Conservation (phyloP, 148 eudicot genomes). For the Rhododendron vialii region DNA sequence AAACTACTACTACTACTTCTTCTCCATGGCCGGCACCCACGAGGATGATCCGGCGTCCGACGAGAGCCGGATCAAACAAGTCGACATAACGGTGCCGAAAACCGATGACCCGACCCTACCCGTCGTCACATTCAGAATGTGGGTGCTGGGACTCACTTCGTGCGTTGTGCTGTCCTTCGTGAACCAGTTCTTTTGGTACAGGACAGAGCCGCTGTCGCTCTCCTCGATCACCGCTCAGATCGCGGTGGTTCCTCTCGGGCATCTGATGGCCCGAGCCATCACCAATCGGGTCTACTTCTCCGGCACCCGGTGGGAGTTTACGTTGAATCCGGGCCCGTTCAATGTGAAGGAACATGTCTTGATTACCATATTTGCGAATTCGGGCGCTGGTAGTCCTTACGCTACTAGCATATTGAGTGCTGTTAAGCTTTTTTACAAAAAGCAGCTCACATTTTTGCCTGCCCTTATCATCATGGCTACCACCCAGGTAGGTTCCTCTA, state of each 20-base stretch:
- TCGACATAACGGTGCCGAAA: constrained; percentile 66
- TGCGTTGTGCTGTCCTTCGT: constrained; percentile 52
- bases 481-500: constrained; percentile 49
- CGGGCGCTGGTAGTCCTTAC: constrained; percentile 66
- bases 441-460: constrained; percentile 47
- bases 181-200: constrained; percentile 81
- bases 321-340: constrained; percentile 69
- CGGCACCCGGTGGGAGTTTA: constrained; percentile 40
- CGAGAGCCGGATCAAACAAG: constrained; percentile 46
- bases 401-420: constrained; percentile 69
- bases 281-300: constrained; percentile 37
- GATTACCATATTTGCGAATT: constrained; percentile 67
- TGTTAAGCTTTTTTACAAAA: constrained; percentile 68
- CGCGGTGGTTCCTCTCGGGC: constrained; percentile 75
- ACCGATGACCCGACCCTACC: constrained; percentile 73
- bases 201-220: constrained; percentile 48
- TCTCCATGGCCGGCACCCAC: neutral
- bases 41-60: constrained; percentile 2
- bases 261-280: constrained; percentile 57
- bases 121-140: constrained; percentile 67
- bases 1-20: neutral
- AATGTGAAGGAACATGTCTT: constrained; percentile 72
- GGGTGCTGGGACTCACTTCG: constrained; percentile 57
- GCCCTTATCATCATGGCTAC: constrained; percentile 71
- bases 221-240: constrained; percentile 62